Evolutionary conservation across 306 rosid species (phyloP).

Genomic region (Lagenaria siceraria): DNA sequence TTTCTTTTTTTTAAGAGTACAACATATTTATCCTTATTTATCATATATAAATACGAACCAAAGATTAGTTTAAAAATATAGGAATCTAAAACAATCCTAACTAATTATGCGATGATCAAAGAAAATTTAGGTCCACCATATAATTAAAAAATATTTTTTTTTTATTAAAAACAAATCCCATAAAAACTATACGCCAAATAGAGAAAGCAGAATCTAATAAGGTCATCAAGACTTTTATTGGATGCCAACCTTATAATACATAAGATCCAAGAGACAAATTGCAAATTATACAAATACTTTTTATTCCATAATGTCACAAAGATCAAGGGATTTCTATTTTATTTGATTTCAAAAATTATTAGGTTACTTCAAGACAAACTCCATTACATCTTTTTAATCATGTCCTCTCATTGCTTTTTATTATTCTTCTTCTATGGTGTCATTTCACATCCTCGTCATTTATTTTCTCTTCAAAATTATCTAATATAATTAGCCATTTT

Average conservation of each 20-base stretch:
- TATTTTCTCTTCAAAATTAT: neutral
- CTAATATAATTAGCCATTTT: too few species aligned
- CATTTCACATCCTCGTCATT: neutral
- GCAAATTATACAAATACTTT: neutral
- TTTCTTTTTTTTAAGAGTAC: too few species aligned
- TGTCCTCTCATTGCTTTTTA: neutral
- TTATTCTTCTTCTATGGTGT: constrained; percentile 7
- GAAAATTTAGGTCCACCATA: neutral
- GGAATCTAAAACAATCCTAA: neutral
- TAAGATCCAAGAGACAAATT: constrained; percentile 4
- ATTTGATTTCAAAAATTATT: neutral
- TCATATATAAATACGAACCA: neutral
- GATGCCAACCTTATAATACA: neutral
- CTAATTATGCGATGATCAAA: neutral
- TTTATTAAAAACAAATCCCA: too few species aligned
- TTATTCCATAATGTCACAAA: neutral
- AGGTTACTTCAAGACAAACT: constrained; percentile 6
- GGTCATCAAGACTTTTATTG: neutral
- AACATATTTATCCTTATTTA: too few species aligned
- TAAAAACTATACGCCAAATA: neutral
- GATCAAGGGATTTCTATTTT: neutral
- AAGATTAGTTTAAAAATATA: neutral
- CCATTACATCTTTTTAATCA: neutral
- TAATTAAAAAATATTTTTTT: neutral
- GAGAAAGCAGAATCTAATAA: neutral